Percentiles rank a stretch among this genome's conserved stretches.
Evolutionary conservation across 352 stramenopile genomes (phyloP).

Genomic region (Globisporangium alternatum): DNA sequence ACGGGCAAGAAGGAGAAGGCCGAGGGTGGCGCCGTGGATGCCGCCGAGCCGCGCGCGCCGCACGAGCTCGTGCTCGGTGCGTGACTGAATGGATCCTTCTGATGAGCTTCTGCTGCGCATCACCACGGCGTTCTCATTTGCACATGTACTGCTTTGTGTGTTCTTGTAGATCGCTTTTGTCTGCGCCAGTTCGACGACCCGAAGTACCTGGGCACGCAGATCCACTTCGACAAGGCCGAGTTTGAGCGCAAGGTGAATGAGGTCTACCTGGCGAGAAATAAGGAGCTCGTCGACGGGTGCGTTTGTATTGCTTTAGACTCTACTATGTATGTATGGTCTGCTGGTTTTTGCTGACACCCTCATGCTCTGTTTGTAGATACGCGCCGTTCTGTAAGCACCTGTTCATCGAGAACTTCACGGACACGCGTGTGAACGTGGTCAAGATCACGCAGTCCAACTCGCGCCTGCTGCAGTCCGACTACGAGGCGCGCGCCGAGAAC

Average conservation of each 20-base stretch:
- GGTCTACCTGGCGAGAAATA: constrained; percentile 60
- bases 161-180: constrained; percentile 63
- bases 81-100: constrained; percentile 4
- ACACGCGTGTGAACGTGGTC: constrained; percentile 85
- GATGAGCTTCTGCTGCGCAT: background rate
- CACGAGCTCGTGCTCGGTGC: constrained; percentile 57
- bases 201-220: constrained; percentile 66
- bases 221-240: constrained; percentile 66
- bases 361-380: constrained; percentile 69
- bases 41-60: constrained; percentile 23
- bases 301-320: constrained; percentile 2
- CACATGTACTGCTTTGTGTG: background rate
- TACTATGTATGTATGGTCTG: background rate
- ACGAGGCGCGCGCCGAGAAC: constrained; percentile 91
- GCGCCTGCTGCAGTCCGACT: constrained; percentile 90
- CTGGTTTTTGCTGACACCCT: background rate
- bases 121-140: background rate
- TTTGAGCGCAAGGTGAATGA: constrained; percentile 86
- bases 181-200: constrained; percentile 85
- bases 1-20: constrained; percentile 35
- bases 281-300: constrained; percentile 71
- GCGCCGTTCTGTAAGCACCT: constrained; percentile 99
- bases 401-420: constrained; percentile 95
- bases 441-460: constrained; percentile 94
- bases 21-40: constrained; percentile 19